Evolutionary conservation across 345 rosid genomes (phyloP).

Genomic region (Eucalyptus grandis): DNA sequence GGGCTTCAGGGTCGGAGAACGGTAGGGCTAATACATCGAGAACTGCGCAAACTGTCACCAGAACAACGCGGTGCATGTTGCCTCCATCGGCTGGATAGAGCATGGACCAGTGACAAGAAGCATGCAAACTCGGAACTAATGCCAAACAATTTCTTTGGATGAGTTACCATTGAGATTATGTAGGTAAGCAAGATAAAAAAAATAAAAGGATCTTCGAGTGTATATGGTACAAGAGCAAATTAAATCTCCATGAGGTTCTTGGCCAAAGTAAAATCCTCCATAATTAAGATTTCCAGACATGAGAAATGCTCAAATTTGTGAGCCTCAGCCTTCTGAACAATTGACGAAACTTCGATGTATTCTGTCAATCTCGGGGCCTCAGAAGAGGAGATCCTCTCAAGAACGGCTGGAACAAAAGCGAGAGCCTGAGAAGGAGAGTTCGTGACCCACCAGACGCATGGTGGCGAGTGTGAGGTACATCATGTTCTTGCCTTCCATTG

Average conservation of each 20-base stretch:
- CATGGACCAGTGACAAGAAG: constrained; percentile 63
- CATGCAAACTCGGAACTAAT: constrained; percentile 26
- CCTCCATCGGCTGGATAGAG: constrained; percentile 91
- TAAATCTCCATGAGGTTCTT: background rate
- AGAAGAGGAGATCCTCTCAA: constrained; percentile 1
- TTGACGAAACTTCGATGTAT: background rate
- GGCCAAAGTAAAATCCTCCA: background rate
- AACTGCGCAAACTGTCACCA: constrained; percentile 70
- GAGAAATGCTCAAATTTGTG: background rate
- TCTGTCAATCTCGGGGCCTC: background rate
- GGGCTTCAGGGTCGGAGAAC: constrained; percentile 53
- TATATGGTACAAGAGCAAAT: background rate
- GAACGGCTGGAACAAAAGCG: constrained; percentile 4
- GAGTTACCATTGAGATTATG: background rate
- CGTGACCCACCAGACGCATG: constrained; percentile 10
- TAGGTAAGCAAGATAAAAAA: background rate
- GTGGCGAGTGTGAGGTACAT: constrained; percentile 2
- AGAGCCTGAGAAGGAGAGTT: constrained; percentile 15
- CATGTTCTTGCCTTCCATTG: background rate
- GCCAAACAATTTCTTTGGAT: background rate
- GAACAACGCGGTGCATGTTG: constrained; percentile 88
- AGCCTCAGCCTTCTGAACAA: background rate
- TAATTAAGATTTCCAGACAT: background rate
- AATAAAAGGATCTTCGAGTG: background rate
- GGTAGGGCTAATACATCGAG: constrained; percentile 79